Evolutionary conservation across 768 basidiomycete species (phyloP), one percentile per base, ranked within the genome.

Genomic region (Aureoboletus auriporus): DNA sequence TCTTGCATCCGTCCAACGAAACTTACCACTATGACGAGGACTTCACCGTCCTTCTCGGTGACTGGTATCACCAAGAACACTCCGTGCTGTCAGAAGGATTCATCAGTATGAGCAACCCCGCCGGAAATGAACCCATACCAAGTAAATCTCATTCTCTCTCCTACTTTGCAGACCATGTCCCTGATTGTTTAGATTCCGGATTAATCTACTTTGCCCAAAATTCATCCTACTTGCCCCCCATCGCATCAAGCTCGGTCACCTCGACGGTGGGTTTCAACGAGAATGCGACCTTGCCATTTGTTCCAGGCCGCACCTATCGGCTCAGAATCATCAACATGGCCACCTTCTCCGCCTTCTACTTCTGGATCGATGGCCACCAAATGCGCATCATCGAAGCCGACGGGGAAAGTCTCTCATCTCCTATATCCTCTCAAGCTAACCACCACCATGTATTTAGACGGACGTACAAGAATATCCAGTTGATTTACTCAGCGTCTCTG

Each of bases 1-100:
- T 94, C 42, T 78, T 97, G 42, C 87, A 88, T 59, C 83, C 84
- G 5, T 67, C 73, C 1, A 72, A 71, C 45, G 86, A 87, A 67
- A 75, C 71, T 16, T 78, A 91, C 64, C 67, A 53, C 9, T 97
- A 96, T 66, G 93, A 97, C 65, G 89, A 86, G 26, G 95, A 97
- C 56, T 93, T 81, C 69, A 94, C 89, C 16, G 72, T 98, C 54
- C 62, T 93, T 50, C 71, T 97, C 1, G 79, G 83, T 6, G 94
- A 97, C 65, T 98, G 95, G 94, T 97, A 97, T 62, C 92, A 96
- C 62, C 64, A 83, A 6, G 74, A 90, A 63, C 88, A 92, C 51
- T 40, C 68, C 1, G 72, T 66, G 8, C 77, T 95, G 30, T 42
- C 89, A 44, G 64, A 81, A 23, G 65, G 78, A 30, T 94, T 91